Percentiles rank a stretch among this genome's conserved stretches.
phyloP scores from a whole-genome alignment of 495 filamentous ascomycete genomes.

The Entonaema liquescens region DNA sequence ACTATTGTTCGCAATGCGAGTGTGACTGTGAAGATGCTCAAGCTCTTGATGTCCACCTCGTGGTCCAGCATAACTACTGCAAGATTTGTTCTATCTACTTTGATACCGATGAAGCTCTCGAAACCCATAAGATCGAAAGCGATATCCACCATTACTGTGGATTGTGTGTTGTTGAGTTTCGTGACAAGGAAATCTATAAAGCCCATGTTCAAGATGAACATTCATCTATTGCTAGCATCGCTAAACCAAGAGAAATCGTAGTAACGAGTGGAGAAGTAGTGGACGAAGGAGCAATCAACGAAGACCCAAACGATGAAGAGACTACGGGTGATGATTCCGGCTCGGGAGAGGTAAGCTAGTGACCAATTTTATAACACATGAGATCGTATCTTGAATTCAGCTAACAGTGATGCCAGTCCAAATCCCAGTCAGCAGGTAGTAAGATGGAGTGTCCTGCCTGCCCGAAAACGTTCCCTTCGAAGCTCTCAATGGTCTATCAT shows the following conservation, averaged over 20 bases:
- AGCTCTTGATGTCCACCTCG: not conserved
- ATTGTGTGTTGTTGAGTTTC: not conserved
- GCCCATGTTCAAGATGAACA: not conserved
- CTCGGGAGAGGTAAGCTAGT: slow-evolving; percentile 3
- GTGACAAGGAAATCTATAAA: not conserved
- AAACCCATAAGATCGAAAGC: not conserved
- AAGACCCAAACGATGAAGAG: not conserved
- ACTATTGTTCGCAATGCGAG: slow-evolving; percentile 3
- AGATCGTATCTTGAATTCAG: not conserved
- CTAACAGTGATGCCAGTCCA: not conserved
- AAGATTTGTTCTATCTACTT: not conserved
- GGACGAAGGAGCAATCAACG: not conserved
- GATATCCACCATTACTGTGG: not conserved
- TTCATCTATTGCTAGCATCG: too few species aligned
- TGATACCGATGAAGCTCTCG: not conserved
- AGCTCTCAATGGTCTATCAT: not conserved
- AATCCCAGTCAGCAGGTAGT: not conserved
- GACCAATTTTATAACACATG: not conserved
- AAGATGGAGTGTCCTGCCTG: not conserved
- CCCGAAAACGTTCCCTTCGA: not conserved
- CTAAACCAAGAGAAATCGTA: not conserved
- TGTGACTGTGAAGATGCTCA: not conserved
- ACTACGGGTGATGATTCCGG: not conserved
- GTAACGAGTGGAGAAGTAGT: not conserved
- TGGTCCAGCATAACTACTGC: not conserved